Evolutionary conservation across 163 green algal species (phyloP), one percentile per base, ranked within the genome.

Genomic region (Trebouxia gelatinosa): DNA sequence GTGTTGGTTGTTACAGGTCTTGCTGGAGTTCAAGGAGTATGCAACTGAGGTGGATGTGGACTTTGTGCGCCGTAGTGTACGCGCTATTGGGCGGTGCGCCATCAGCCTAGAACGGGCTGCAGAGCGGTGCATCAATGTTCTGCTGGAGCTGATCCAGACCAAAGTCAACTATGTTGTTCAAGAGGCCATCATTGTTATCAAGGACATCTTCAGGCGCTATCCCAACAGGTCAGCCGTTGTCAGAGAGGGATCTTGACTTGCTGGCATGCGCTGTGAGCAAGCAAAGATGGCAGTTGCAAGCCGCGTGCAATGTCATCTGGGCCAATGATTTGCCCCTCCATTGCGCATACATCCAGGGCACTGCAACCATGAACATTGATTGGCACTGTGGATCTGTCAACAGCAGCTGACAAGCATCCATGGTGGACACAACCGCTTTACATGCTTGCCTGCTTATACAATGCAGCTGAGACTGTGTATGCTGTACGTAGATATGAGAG

Each of bases 21-120:
- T 99, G 34, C 85, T 98, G 48, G 96, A 99, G 85, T 95, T 99
- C 79, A 98, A 98, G 85, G 96, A 99, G 87, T 99, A 99, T 74
- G 94, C 96, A 74, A 97, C 87, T 21, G 96, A 99, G 87, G 94
- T 99, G 75, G 96, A 99, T 78, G 93, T 99, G 43, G 96, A 99
- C 83, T 99, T 99, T 87, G 94, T 97, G 59, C 87, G 91, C 32
- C 62, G 82, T 85, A 65, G 93, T 31, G 94, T 99, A 64, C 88
- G 95, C 57, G 94, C 94, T 32, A 98, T 99, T 70, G 96, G 96
- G 5, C 87, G 91, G 40, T 98, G 94, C 81, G 96, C 96, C 1
- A 89, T 99, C 58, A 90, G 82, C 37, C 85, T 99, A 39, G 93
- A 97, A 71, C 58, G 78, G 32, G 92, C 93, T 4, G 92, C 96